Evolutionary conservation across 306 rosid species (phyloP).

Genomic region (cucumber (Cucumis sativus)): DNA sequence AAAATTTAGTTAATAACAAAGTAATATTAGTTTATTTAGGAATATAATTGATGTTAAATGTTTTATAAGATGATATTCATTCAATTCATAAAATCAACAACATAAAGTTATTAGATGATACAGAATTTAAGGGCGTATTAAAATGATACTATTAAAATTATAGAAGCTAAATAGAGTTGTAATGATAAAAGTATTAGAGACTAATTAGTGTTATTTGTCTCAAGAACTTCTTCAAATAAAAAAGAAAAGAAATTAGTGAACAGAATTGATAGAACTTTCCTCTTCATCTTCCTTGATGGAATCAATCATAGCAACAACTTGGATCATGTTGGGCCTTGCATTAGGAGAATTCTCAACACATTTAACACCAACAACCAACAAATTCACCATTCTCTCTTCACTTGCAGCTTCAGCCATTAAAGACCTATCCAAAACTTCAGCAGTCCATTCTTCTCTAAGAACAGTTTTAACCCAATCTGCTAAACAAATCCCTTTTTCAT

Average conservation of each 20-base stretch:
- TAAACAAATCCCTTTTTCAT: slow-evolving; percentile 42
- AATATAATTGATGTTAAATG: too few species aligned
- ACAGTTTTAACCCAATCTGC: slow-evolving; percentile 75
- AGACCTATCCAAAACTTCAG: slow-evolving; percentile 60
- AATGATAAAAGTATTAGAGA: too few species aligned
- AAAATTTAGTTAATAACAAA: too few species aligned
- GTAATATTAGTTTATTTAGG: too few species aligned
- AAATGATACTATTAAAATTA: neutral
- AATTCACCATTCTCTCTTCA: slow-evolving; percentile 68
- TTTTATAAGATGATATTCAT: too few species aligned
- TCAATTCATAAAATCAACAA: neutral
- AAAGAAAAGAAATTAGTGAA: neutral
- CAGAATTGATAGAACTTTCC: slow-evolving; percentile 26
- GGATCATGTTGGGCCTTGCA: slow-evolving; percentile 62
- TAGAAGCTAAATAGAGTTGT: too few species aligned
- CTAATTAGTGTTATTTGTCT: too few species aligned
- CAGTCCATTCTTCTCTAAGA: slow-evolving; percentile 81
- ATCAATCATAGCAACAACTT: slow-evolving; percentile 51
- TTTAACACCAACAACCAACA: slow-evolving; percentile 73
- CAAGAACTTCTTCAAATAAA: neutral
- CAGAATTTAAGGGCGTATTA: neutral
- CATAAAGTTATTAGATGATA: neutral
- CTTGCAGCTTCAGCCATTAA: slow-evolving; percentile 49
- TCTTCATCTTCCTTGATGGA: slow-evolving; percentile 69
- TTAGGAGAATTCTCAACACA: slow-evolving; percentile 42